Percentiles rank a stretch among this genome's conserved stretches.
phyloP scores from a whole-genome alignment of 495 filamentous ascomycete species.

The Penicillium daleae region DNA sequence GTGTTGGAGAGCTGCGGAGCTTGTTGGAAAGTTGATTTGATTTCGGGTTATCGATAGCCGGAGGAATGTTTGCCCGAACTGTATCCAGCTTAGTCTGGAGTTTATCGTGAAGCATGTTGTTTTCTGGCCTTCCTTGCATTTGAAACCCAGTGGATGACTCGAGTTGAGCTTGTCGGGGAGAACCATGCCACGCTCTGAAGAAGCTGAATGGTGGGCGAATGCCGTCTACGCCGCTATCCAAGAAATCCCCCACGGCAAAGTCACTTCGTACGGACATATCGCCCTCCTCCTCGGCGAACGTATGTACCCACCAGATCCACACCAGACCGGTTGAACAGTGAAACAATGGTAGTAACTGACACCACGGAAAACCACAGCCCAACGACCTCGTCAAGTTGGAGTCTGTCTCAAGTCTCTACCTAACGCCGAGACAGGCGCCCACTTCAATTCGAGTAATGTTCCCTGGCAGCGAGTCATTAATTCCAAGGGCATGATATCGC shows the following conservation, averaged over 20 bases:
- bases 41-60: conserved; percentile 34
- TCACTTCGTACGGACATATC: conserved; percentile 91
- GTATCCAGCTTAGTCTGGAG: conserved; percentile 17
- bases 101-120: neutral
- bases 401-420: conserved; percentile 86
- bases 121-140: neutral
- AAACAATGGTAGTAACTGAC: neutral
- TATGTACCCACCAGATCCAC: conserved; percentile 33
- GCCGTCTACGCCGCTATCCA: conserved; percentile 84
- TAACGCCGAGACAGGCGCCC: conserved; percentile 35
- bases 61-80: conserved; percentile 28
- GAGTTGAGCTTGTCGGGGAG: neutral
- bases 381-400: conserved; percentile 81
- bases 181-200: conserved; percentile 74
- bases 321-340: too few relatives aligned
- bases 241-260: conserved; percentile 78
- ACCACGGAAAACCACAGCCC: conserved; percentile 43
- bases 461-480: conserved; percentile 96
- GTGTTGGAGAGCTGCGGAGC: neutral
- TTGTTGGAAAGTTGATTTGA: conserved; percentile 8
- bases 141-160: neutral
- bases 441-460: conserved; percentile 75
- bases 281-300: conserved; percentile 77
- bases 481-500: conserved; percentile 80
- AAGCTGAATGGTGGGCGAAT: conserved; percentile 81